Conservation (phyloP, 1,284 basidiomycete genomes). For the Heimioporus retisporus region DNA sequence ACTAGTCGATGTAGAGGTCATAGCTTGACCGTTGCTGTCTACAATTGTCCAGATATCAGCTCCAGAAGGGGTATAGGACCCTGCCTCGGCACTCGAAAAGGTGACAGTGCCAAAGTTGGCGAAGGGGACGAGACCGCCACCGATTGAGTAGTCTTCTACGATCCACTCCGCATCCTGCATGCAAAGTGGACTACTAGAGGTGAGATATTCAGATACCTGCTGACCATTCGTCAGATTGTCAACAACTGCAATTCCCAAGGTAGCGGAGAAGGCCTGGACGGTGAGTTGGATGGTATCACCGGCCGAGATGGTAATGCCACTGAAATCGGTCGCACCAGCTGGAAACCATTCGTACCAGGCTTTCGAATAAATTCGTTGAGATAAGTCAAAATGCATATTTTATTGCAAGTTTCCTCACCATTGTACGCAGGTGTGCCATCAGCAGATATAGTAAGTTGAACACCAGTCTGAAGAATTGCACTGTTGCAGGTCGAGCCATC, state of each 20-base stretch:
- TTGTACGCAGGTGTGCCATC: too few relatives aligned
- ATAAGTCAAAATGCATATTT: not conserved
- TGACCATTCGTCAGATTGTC: conserved; percentile 10
- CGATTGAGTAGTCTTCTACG: not conserved
- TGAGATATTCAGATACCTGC: not conserved
- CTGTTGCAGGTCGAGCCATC: not conserved
- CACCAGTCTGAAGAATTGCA: not conserved
- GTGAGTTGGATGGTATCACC: conserved; percentile 9
- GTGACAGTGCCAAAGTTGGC: not conserved
- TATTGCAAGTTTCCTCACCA: not conserved
- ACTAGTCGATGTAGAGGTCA: not conserved
- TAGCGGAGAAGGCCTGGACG: not conserved
- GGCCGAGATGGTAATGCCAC: conserved; percentile 6
- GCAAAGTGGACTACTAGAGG: not conserved
- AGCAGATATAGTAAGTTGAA: not conserved
- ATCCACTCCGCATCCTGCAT: not conserved
- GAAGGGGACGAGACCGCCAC: not conserved
- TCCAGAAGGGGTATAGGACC: not conserved
- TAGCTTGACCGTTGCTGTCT: not conserved
- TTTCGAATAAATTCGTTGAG: not conserved
- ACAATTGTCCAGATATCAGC: not conserved
- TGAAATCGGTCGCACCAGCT: not conserved
- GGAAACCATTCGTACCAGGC: conserved; percentile 13
- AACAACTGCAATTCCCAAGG: not conserved
- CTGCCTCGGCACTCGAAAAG: not conserved